Percentiles rank a stretch among this genome's conserved stretches.
Evolutionary conservation across 192 early-diverging fungal genomes (phyloP).

Genomic region (Backusella tarrabulga): DNA sequence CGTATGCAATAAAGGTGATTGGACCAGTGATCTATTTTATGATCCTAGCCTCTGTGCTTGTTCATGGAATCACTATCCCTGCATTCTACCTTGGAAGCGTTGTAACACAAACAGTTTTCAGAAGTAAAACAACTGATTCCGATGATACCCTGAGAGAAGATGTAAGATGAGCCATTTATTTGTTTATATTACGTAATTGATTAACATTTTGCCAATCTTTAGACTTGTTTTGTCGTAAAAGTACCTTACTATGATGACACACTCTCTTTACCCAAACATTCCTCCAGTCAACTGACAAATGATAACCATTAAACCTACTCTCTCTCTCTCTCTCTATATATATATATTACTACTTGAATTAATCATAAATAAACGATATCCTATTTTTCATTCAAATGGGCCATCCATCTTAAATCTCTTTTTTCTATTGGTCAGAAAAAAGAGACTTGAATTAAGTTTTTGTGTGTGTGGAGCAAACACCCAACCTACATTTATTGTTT

Average conservation of each 20-base stretch:
- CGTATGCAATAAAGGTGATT: slow-evolving; percentile 29
- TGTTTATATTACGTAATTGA: not conserved
- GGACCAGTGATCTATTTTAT: slow-evolving; percentile 65
- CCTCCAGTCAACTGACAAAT: not conserved
- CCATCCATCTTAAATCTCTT: not conserved
- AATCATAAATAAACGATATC: not conserved
- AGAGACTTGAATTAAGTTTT: not conserved
- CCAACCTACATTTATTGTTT: not conserved
- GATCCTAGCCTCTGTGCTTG: slow-evolving; percentile 72
- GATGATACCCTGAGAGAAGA: not conserved
- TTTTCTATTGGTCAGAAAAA: not conserved
- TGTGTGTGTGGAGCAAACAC: not conserved
- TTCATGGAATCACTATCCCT: slow-evolving; percentile 80
- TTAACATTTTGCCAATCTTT: not conserved
- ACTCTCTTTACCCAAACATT: not conserved
- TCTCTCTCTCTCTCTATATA: too few relatives aligned
- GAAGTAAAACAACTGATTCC: not conserved
- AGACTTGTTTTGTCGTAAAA: not conserved
- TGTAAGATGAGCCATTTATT: slow-evolving; percentile 5
- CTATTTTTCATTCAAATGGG: not conserved
- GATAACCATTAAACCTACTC: not conserved
- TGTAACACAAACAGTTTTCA: slow-evolving; percentile 20
- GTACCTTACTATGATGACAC: not conserved
- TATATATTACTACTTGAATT: too few relatives aligned
- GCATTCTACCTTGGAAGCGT: slow-evolving; percentile 59